Percentiles rank a stretch among this genome's conserved stretches.
These are phyloP conservation scores for Coemansia aciculifera DNA, from an alignment of 192 early-diverging fungal species.

Conservation along the genomic window DNA sequence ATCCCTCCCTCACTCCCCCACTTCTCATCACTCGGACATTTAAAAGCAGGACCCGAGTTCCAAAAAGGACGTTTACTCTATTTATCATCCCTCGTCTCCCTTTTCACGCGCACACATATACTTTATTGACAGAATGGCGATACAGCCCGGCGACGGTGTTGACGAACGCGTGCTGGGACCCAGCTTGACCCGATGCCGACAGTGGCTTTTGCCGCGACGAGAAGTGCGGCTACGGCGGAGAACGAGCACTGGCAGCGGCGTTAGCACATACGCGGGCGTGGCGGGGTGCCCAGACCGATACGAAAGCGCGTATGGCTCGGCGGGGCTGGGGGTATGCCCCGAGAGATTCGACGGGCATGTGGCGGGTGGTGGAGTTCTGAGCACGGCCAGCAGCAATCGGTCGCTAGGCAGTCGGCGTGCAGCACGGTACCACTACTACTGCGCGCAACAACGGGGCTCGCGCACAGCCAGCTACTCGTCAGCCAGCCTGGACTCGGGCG, in stretches of 20 bases:
- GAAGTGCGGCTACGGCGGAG: not conserved
- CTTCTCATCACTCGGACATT: not conserved
- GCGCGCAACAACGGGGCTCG: not conserved
- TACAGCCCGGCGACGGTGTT: not conserved
- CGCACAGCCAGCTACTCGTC: not conserved
- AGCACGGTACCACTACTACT: not conserved
- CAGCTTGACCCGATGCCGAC: conserved; percentile 24
- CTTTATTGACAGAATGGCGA: conserved; percentile 12
- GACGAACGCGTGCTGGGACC: conserved; percentile 8
- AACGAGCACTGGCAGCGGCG: conserved; percentile 1
- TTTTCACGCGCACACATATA: not conserved
- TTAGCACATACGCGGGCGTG: not conserved
- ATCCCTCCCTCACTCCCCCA: not conserved
- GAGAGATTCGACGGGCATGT: not conserved
- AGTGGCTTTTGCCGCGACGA: conserved; percentile 30
- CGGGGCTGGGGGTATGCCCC: not conserved
- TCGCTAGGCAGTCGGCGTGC: not conserved
- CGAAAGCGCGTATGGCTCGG: conserved; percentile 8
- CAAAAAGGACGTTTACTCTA: not conserved
- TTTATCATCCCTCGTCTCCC: not conserved
- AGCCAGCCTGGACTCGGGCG: not conserved
- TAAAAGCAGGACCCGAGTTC: not conserved
- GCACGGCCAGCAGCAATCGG: conserved; percentile 5
- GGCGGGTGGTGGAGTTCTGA: not conserved
- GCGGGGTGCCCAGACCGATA: conserved; percentile 29